phyloP scores from a whole-genome alignment of 2,329 filamentous ascomycete species.

The Curvularia sp. region DNA sequence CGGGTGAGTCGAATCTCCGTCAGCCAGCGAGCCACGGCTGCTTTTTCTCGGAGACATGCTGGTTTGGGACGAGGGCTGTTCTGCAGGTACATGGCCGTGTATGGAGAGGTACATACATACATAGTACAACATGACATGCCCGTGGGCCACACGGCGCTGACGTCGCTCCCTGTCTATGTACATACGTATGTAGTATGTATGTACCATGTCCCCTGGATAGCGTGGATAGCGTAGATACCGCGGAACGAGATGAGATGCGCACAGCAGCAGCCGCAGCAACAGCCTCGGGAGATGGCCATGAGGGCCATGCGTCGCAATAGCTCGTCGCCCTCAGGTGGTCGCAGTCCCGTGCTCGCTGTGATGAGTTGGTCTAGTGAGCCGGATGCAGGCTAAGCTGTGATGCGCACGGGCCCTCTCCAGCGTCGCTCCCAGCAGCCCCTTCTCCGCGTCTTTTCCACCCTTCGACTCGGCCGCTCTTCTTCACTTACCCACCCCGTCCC shows the following conservation, averaged over 20 bases:
- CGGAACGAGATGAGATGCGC: too few relatives aligned
- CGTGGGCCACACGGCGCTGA: too few relatives aligned
- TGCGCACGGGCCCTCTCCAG: constrained; percentile 15
- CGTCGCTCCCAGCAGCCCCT: constrained; percentile 31
- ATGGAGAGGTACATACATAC: neutral
- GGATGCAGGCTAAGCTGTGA: constrained; percentile 16
- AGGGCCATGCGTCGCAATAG: neutral
- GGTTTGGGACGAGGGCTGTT: constrained; percentile 15
- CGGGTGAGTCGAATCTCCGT: constrained; percentile 4
- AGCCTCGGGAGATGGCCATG: neutral
- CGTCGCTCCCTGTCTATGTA: too few relatives aligned
- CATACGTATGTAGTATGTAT: neutral
- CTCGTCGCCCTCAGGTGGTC: constrained; percentile 3
- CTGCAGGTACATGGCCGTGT: constrained; percentile 15
- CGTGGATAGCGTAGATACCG: too few relatives aligned
- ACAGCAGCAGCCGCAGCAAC: too few relatives aligned
- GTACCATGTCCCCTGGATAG: too few relatives aligned
- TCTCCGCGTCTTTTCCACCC: constrained; percentile 34
- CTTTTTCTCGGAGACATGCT: constrained; percentile 17
- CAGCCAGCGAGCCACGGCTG: constrained; percentile 16
- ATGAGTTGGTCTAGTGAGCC: constrained; percentile 10
- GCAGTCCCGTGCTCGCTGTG: constrained; percentile 18
- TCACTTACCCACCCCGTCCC: constrained; percentile 22
- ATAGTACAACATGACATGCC: neutral
- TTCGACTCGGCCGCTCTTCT: constrained; percentile 36